phyloP scores from a whole-genome alignment of 1,284 basidiomycete species.

The Kwoniella shivajii region DNA sequence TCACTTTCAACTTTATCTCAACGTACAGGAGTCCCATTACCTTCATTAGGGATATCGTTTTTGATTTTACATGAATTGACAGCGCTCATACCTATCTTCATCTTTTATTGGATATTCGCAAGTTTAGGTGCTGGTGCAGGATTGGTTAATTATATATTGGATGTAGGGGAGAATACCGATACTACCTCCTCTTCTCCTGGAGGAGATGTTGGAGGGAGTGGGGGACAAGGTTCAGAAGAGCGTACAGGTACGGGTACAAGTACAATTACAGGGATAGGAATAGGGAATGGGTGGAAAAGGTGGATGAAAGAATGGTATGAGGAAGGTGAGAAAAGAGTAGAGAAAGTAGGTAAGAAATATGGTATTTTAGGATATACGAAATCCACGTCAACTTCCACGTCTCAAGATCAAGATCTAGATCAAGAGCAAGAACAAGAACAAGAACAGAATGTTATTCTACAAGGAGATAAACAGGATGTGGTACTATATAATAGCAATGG shows the following conservation, averaged over 20 bases:
- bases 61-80: constrained; percentile 84
- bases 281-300: constrained; percentile 48
- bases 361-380: constrained; percentile 79
- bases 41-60: constrained; percentile 78
- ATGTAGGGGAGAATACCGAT: not conserved
- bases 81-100: constrained; percentile 73
- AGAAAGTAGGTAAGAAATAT: constrained; percentile 72
- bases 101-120: constrained; percentile 72
- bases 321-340: constrained; percentile 73
- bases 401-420: not conserved
- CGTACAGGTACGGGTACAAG: constrained; percentile 4
- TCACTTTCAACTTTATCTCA: constrained; percentile 32
- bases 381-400: constrained; percentile 6
- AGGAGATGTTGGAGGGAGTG: too few relatives aligned
- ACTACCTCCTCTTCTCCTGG: too few relatives aligned
- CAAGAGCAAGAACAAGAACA: constrained; percentile 8
- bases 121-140: constrained; percentile 70
- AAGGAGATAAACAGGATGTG: constrained; percentile 2
- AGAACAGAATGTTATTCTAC: constrained; percentile 14
- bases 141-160: constrained; percentile 58
- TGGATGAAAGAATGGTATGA: constrained; percentile 61
- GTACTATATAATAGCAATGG: too few relatives aligned
- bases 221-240: too few relatives aligned
- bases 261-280: constrained; percentile 14
- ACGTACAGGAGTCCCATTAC: constrained; percentile 60